Percentiles rank a stretch among this genome's conserved stretches.
Evolutionary conservation across 225 moss, liverwort and hornwort genomes (phyloP).

Genomic region (Bryum argenteum): DNA sequence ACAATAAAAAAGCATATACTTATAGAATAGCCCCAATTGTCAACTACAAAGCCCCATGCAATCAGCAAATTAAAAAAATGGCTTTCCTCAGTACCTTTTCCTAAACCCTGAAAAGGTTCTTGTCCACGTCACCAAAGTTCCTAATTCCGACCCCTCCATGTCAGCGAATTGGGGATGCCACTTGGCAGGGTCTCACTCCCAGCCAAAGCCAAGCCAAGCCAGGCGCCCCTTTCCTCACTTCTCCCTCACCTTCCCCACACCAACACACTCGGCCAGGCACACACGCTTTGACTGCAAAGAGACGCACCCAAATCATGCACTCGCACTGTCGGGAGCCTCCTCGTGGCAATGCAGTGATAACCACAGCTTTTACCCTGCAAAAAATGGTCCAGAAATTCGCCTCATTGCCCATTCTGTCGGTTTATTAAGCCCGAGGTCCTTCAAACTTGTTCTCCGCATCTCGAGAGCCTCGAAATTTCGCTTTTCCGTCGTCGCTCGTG

Average conservation of each 20-base stretch:
- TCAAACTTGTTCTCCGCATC: too few species aligned
- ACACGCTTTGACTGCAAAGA: slow-evolving; percentile 10
- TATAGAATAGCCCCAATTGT: too few species aligned
- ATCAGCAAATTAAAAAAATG: too few species aligned
- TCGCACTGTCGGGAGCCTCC: not conserved
- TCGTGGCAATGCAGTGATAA: not conserved
- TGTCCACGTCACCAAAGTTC: not conserved
- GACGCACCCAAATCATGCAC: not conserved
- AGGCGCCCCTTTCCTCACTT: not conserved
- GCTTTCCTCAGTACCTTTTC: too few species aligned
- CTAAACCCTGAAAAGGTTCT: too few species aligned
- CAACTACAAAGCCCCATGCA: too few species aligned
- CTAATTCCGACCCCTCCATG: slow-evolving; percentile 12
- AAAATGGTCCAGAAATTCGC: not conserved
- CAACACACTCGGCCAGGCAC: not conserved
- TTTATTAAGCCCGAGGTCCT: too few species aligned
- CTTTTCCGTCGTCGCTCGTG: too few species aligned
- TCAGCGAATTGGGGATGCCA: slow-evolving; percentile 16
- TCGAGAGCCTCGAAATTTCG: not conserved
- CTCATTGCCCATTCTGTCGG: too few species aligned
- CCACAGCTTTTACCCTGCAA: not conserved
- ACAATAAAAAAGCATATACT: too few species aligned
- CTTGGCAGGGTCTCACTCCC: not conserved
- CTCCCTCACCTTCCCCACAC: slow-evolving; percentile 8
- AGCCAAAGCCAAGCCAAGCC: too few species aligned